Base-by-base conservation (phyloP, 768 basidiomycete species). In the Strobilomyces confusus region DNA sequence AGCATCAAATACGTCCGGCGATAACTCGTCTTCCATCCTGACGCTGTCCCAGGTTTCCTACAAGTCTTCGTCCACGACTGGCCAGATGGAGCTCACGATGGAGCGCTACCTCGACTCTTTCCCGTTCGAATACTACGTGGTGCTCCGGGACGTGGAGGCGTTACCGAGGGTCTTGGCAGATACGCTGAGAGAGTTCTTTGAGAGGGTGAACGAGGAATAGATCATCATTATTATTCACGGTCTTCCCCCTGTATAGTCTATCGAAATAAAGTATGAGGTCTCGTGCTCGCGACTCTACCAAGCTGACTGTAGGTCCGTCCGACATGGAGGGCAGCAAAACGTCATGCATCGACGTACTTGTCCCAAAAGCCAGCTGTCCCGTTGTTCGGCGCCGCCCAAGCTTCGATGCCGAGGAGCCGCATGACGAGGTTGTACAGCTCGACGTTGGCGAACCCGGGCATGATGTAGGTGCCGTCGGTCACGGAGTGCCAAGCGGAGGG, bases 121-220 rank as follows among this genome's bases (percentile, higher is more conserved):
- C 80, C 97, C 97, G 0, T 98, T 98, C 73, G 92, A 98, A 72
- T 95, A 95, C 65, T 98, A 93, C 60, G 87, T 98, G 44, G 86
- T 99, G n/a, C 69, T 99, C 47, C 76, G 94, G 54, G 82, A 88
- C 58, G 92, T 95, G 41, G 93, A 95, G 69, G 86, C 92, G 17
- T 72, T 99, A 34, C 95, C 97, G 4, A 89, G 94, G 51, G 91
- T 97, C 13, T 73, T 99, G 59, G 80, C 89, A 20, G 83, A 84
- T 44, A 97, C 92, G 2, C 72, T 99, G 55, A 87, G 89, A 63
- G 94, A 98, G 69, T 99, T 93, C 67, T 92, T 93, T 59, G 89
- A 92, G 68, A 79, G 86, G 51, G 80, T 91, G 49, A 86, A 87
- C 9, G 90, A 89, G 59, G 80, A 84, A 17, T 70, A 66, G 54